Evolutionary conservation across 1,284 basidiomycete species (phyloP), one percentile per base, ranked within the genome.

Genomic region (Wolfiporia cocos): DNA sequence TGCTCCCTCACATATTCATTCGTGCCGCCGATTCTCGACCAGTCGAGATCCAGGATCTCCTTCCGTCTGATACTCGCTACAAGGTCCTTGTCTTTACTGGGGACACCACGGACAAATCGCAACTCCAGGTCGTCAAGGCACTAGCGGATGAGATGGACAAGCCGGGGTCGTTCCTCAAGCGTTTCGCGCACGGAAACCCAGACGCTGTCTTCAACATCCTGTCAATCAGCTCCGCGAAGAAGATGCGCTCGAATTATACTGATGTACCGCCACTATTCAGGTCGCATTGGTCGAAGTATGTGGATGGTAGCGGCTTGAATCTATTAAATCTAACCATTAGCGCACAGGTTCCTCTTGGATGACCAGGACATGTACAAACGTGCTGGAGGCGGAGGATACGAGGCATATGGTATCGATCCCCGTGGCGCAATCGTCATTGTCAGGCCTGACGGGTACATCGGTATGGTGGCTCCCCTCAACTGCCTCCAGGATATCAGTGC

Each of bases 401-500:
- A 66, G 30, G 65, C 55, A 46, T 78, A 74, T 47, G 85, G 84
- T 0, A 69, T 86, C 29, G 64, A 67, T 32, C 5, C 52, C 66
- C 17, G 59, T 4, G 86, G 86, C 18, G 80, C 73, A 4, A 61
- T 86, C 20, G 74, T 85, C 21, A 67, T 83, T 24, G 75, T 86
- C 12, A 71, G 86, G 21, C 86, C 86, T 2, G 86, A 89, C 52
- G 85, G 85, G 6, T 87, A 86, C 48, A 74, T 89, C 14, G 81
- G 80, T 2, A 66, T 66, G 42, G 64, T 85, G 19, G 67, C 68
- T 2, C 71, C 79, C 0, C 57, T 85, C 32, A 64, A 75, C 26
- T 56, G 65, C 5, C 49, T 65, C 26, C 50, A 59, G 3, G 64
- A 64, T 18, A 49, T 84, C 17, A 58, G 74, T 30, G 50, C 49